These are phyloP conservation scores for Pneumocystis oryctolagi DNA, from an alignment of 1,139 yeast genomes.

Conservation along the genomic window DNA sequence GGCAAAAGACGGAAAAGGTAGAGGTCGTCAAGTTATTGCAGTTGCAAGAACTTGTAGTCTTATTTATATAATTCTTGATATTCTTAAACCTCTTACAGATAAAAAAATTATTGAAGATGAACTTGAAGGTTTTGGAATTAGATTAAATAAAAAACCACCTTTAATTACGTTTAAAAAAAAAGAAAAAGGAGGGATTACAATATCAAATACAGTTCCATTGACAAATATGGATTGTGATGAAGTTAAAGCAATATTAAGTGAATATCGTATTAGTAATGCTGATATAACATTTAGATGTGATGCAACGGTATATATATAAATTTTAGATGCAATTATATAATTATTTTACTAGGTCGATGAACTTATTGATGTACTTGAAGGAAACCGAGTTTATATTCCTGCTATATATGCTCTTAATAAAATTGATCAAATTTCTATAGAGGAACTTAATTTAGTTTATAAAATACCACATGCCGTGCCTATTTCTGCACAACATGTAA, in stretches of 20 bases:
- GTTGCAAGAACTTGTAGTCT: conserved; percentile 93
- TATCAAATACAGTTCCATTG: conserved; percentile 82
- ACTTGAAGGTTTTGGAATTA: conserved; percentile 91
- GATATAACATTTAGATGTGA: conserved; percentile 93
- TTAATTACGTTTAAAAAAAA: conserved; percentile 80
- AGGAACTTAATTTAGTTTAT: conserved; percentile 77
- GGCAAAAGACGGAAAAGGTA: conserved; percentile 33
- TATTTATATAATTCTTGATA: conserved; percentile 84
- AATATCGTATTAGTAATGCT: conserved; percentile 90
- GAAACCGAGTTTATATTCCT: conserved; percentile 82
- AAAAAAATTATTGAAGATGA: conserved; percentile 87
- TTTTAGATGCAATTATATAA: conserved; percentile 37
- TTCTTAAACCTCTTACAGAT: conserved; percentile 87
- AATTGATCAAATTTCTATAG: conserved; percentile 84
- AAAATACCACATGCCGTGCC: conserved; percentile 95
- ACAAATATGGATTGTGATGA: conserved; percentile 86
- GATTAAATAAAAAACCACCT: conserved; percentile 78
- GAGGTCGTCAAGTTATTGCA: conserved; percentile 98
- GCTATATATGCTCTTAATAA: conserved; percentile 88
- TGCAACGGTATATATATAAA: conserved; percentile 61
- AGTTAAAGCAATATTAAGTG: conserved; percentile 88
- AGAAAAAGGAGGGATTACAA: conserved; percentile 88
- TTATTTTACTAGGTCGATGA: conserved; percentile 32
- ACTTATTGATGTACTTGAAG: conserved; percentile 49
- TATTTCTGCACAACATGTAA: conserved; percentile 64